Conservation (phyloP, 805 yeast genomes). For the Sungouiella blattae region DNA sequence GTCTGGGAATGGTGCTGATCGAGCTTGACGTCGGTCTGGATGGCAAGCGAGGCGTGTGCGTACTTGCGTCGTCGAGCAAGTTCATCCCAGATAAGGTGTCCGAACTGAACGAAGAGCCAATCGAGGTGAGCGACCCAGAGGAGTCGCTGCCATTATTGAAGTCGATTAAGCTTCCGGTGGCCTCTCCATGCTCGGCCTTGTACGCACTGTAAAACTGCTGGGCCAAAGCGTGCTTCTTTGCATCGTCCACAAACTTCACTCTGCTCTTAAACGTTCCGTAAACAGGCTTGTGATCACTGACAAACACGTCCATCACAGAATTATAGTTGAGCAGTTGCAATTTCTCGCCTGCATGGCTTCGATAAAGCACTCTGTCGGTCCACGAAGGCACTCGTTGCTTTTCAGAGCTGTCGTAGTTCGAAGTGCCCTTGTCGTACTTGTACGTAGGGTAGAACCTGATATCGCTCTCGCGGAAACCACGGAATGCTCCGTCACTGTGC, state of each 20-base stretch:
- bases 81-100: conserved; percentile 35
- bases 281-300: conserved; percentile 93
- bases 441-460: conserved; percentile 86
- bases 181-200: conserved; percentile 25
- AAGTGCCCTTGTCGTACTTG: conserved; percentile 84
- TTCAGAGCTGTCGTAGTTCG: conserved; percentile 81
- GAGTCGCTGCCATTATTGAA: not conserved
- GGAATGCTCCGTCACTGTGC: conserved; percentile 58
- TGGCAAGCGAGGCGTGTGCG: conserved; percentile 23
- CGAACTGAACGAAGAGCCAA: conserved; percentile 17
- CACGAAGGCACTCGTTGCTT: conserved; percentile 94
- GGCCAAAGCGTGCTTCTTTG: conserved; percentile 25
- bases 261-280: conserved; percentile 69
- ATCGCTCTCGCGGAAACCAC: conserved; percentile 71
- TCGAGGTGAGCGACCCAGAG: conserved; percentile 6
- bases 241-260: conserved; percentile 61
- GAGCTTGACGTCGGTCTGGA: conserved; percentile 12
- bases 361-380: conserved; percentile 85
- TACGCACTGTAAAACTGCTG: conserved; percentile 26
- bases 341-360: conserved; percentile 41
- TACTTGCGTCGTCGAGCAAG: conserved; percentile 27
- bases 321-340: conserved; percentile 67
- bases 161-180: conserved; percentile 6
- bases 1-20: conserved; percentile 16
- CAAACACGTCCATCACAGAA: conserved; percentile 52